Percentiles rank a stretch among this genome's conserved stretches.
Evolutionary conservation across 2,329 filamentous ascomycete species (phyloP).

Genomic region (Ophiosphaerella narmari): DNA sequence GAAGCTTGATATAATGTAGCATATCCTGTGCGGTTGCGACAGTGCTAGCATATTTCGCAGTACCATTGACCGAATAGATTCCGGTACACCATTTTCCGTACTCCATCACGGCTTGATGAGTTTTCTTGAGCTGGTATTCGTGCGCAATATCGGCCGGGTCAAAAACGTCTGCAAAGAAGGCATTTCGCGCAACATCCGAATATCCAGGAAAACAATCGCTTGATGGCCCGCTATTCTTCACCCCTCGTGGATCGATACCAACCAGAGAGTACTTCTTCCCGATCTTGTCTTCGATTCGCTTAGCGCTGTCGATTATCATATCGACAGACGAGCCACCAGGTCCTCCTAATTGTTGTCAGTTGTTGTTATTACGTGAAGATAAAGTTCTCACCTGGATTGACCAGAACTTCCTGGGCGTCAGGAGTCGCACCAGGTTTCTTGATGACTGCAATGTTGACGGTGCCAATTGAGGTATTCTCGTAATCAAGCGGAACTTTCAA

Average conservation of each 20-base stretch:
- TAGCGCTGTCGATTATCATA: slow-evolving; percentile 2
- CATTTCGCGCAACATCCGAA: slow-evolving; percentile 3
- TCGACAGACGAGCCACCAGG: slow-evolving; percentile 42
- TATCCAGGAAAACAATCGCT: slow-evolving; percentile 13
- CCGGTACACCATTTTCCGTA: slow-evolving; percentile 28
- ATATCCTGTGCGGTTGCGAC: slow-evolving; percentile 37
- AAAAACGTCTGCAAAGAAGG: slow-evolving; percentile 3
- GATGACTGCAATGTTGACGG: slow-evolving; percentile 17
- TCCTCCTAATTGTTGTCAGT: slow-evolving; percentile 3
- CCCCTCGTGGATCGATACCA: slow-evolving; percentile 37
- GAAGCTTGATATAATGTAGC: slow-evolving; percentile 30
- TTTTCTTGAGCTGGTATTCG: slow-evolving; percentile 15
- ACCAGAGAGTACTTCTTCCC: slow-evolving; percentile 40
- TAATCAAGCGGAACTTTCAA: slow-evolving; percentile 29
- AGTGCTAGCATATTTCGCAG: slow-evolving; percentile 36
- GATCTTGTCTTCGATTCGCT: not conserved
- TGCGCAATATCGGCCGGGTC: slow-evolving; percentile 7
- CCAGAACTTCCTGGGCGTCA: slow-evolving; percentile 17
- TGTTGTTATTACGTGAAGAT: too few species aligned
- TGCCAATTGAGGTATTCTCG: slow-evolving; percentile 12
- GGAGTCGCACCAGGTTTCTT: slow-evolving; percentile 11
- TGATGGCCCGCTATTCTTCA: slow-evolving; percentile 19
- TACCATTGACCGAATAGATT: slow-evolving; percentile 17
- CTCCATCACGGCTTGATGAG: slow-evolving; percentile 4
- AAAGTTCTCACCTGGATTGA: slow-evolving; percentile 12